A percentile compares a stretch with the other conserved stretches of the same genome.
Evolutionary conservation across 108 stramenopile genomes (phyloP).

Genomic region (Nitzschia putrida): DNA sequence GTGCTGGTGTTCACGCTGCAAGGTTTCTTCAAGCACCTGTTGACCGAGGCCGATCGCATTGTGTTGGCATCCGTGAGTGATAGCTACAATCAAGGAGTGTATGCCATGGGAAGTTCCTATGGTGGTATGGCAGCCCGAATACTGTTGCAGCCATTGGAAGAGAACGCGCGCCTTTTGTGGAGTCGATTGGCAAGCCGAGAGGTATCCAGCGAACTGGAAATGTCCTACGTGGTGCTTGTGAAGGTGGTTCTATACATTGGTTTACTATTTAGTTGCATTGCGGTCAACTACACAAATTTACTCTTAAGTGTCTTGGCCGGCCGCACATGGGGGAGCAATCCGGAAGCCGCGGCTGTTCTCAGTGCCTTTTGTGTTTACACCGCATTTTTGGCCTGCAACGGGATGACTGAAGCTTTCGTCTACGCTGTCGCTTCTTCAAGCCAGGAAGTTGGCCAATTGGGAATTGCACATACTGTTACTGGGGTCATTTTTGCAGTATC

Average conservation of each 20-base stretch:
- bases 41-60: conserved; percentile 87
- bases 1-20: conserved; percentile 70
- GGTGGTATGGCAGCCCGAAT: conserved; percentile 81
- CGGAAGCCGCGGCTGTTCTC: conserved; percentile 69
- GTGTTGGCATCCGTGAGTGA: conserved; percentile 55
- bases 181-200: conserved; percentile 46
- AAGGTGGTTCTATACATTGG: conserved; percentile 79
- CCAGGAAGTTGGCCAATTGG: conserved; percentile 60
- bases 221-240: conserved; percentile 61
- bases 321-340: conserved; percentile 64
- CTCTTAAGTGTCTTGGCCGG: conserved; percentile 74
- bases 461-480: conserved; percentile 62
- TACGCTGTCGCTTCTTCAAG: conserved; percentile 71
- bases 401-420: conserved; percentile 94
- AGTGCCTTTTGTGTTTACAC: conserved; percentile 93
- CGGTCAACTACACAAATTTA: conserved; percentile 76
- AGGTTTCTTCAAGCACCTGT: conserved; percentile 81
- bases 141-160: conserved; percentile 87
- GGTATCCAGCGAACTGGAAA: conserved; percentile 20
- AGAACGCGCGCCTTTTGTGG: conserved; percentile 84
- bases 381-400: conserved; percentile 87
- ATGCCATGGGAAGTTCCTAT: conserved; percentile 78
- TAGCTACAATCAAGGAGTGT: conserved; percentile 83
- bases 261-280: conserved; percentile 68
- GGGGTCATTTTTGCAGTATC: conserved; percentile 71